Percentiles rank a stretch among this genome's conserved stretches.
phyloP scores from a whole-genome alignment of 192 early-diverging fungal species.

The Phycomyces nitens region DNA sequence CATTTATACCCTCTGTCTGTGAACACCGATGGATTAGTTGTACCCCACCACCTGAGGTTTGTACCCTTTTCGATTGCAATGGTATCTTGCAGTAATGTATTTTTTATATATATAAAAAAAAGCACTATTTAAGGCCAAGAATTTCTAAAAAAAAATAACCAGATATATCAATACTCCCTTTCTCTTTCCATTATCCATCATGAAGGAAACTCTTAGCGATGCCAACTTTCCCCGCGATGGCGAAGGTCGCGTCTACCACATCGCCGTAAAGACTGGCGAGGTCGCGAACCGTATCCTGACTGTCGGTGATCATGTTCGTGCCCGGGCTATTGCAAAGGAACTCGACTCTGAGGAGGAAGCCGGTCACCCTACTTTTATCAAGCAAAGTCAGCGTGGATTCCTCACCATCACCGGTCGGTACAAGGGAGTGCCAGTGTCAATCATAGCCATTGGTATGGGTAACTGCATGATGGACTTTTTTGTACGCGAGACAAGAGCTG shows the following conservation, averaged over 20 bases:
- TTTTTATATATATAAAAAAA: too few species aligned
- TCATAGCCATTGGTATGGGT: slow-evolving; percentile 84
- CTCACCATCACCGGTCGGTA: slow-evolving; percentile 83
- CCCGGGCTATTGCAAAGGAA: slow-evolving; percentile 54
- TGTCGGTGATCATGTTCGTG: slow-evolving; percentile 81
- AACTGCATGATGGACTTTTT: slow-evolving; percentile 89
- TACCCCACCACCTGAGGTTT: too few species aligned
- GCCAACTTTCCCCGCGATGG: slow-evolving; percentile 81
- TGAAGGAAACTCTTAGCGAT: slow-evolving; percentile 44
- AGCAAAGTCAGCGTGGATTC: slow-evolving; percentile 73
- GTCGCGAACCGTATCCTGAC: slow-evolving; percentile 86
- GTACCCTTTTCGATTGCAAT: too few species aligned
- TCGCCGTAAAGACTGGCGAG: slow-evolving; percentile 73
- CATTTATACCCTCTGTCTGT: too few species aligned
- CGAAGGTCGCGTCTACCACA: slow-evolving; percentile 80
- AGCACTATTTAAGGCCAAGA: too few species aligned
- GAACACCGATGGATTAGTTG: too few species aligned
- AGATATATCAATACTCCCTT: too few species aligned
- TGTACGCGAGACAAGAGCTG: slow-evolving; percentile 79
- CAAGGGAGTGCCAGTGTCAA: slow-evolving; percentile 67
- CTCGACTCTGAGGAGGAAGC: slow-evolving; percentile 51
- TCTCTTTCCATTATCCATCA: too few species aligned
- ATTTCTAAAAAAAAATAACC: too few species aligned
- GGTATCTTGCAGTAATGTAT: too few species aligned
- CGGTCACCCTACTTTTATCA: slow-evolving; percentile 42